Percentiles rank a stretch among this genome's conserved stretches.
phyloP scores from a whole-genome alignment of 169 alveolate genomes.

The Plasmodium ovale region DNA sequence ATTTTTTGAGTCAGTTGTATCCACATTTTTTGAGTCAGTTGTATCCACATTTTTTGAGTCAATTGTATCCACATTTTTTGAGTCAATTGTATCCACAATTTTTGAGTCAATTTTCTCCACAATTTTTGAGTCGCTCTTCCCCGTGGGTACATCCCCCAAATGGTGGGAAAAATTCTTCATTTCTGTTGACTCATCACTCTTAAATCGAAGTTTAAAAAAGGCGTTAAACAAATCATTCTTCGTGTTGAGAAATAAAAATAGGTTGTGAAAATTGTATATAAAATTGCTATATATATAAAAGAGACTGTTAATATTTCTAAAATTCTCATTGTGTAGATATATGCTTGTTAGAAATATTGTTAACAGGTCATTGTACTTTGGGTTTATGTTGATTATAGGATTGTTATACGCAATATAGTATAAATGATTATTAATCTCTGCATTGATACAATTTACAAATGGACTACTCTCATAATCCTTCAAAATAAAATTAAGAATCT shows the following conservation, averaged over 20 bases:
- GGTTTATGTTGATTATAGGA: slow-evolving; percentile 52
- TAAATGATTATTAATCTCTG: slow-evolving; percentile 30
- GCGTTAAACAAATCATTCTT: slow-evolving; percentile 46
- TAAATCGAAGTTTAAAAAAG: slow-evolving; percentile 38
- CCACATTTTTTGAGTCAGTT: too few relatives aligned
- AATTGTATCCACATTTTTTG: too few relatives aligned
- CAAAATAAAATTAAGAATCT: slow-evolving; percentile 7
- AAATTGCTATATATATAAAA: slow-evolving; percentile 49
- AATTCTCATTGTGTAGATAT: slow-evolving; percentile 35
- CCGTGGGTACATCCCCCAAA: background rate
- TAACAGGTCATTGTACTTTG: slow-evolving; percentile 10
- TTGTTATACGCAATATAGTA: slow-evolving; percentile 26
- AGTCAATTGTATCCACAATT: too few relatives aligned
- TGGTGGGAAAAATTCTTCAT: slow-evolving; percentile 15
- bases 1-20: too few relatives aligned
- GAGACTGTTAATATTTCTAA: slow-evolving; percentile 40
- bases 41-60: too few relatives aligned
- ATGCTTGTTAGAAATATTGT: slow-evolving; percentile 25
- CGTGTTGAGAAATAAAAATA: slow-evolving; percentile 41
- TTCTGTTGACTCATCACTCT: slow-evolving; percentile 5
- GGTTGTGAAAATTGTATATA: slow-evolving; percentile 45
- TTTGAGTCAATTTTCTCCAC: too few relatives aligned
- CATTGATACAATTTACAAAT: slow-evolving; percentile 34
- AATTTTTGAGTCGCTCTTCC: background rate
- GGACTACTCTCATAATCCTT: slow-evolving; percentile 1